These are phyloP conservation scores for Debaryomyces psychrophilus DNA, from an alignment of 1,139 yeast species.

Conservation along the genomic window DNA sequence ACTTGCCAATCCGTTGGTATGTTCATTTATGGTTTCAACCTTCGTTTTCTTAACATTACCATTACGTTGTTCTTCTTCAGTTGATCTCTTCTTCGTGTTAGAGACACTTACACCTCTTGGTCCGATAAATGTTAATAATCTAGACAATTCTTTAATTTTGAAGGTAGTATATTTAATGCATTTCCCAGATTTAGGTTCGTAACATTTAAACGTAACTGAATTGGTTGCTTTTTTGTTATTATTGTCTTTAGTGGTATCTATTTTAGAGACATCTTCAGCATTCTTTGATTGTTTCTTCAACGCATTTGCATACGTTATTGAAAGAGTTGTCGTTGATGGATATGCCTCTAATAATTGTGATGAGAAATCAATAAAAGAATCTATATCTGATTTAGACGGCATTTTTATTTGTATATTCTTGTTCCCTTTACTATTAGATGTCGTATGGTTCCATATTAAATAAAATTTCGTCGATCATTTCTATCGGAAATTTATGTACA, in stretches of 20 bases:
- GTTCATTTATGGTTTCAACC: conserved; percentile 16
- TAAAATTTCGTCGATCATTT: conserved; percentile 7
- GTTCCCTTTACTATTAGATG: background rate
- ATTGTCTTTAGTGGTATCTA: conserved; percentile 17
- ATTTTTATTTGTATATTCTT: conserved; percentile 4
- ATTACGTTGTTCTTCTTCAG: conserved; percentile 13
- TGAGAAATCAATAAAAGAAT: conserved; percentile 39
- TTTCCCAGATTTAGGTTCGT: conserved; percentile 70
- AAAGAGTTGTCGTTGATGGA: conserved; percentile 42
- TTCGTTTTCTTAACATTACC: conserved; percentile 14
- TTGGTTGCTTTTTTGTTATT: conserved; percentile 28
- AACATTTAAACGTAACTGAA: conserved; percentile 65
- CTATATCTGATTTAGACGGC: conserved; percentile 24
- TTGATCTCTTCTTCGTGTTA: conserved; percentile 18
- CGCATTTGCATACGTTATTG: conserved; percentile 42
- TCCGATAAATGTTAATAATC: conserved; percentile 80
- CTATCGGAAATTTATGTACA: background rate
- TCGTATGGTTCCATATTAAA: background rate
- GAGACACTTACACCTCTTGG: conserved; percentile 68
- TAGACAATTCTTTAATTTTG: conserved; percentile 76
- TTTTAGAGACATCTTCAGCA: conserved; percentile 25
- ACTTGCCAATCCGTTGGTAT: conserved; percentile 42
- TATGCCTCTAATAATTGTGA: conserved; percentile 39
- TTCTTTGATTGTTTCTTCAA: conserved; percentile 28
- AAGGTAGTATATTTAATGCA: conserved; percentile 64